Percentiles rank a stretch among this genome's conserved stretches.
phyloP scores from a whole-genome alignment of 2,329 filamentous ascomycete genomes.

The Arthrobotrys iridis region DNA sequence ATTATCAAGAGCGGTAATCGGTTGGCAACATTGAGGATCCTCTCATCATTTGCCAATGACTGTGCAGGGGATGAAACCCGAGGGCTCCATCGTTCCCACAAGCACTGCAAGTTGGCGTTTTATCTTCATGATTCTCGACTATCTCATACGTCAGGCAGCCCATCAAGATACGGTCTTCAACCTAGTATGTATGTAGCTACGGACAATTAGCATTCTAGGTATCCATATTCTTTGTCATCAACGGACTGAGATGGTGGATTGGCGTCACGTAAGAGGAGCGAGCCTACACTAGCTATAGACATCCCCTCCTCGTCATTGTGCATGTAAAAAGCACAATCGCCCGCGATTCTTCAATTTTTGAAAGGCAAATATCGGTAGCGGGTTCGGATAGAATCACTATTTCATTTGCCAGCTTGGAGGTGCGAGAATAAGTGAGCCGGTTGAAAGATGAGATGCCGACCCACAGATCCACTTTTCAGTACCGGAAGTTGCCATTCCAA shows the following conservation, averaged over 20 bases:
- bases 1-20: background rate
- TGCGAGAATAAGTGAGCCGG: background rate
- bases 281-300: background rate
- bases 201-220: conserved; percentile 16
- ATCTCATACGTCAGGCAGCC: conserved; percentile 1
- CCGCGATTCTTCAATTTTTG: background rate
- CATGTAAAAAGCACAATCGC: background rate
- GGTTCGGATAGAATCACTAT: background rate
- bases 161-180: background rate
- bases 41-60: background rate
- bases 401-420: background rate
- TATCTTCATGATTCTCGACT: background rate
- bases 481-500: conserved; percentile 7
- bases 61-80: conserved; percentile 19
- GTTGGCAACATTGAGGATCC: conserved; percentile 5
- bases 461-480: background rate
- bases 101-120: background rate
- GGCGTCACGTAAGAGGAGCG: conserved; percentile 27
- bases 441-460: background rate
- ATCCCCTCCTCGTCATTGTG: conserved; percentile 18
- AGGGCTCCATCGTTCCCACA: background rate
- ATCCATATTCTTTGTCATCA: conserved; percentile 25
- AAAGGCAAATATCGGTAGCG: conserved; percentile 18
- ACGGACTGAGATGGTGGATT: background rate
- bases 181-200: background rate